These are phyloP conservation scores for Naganishia vaughanmartiniae DNA, from an alignment of 768 basidiomycete species.

Conservation along the genomic window DNA sequence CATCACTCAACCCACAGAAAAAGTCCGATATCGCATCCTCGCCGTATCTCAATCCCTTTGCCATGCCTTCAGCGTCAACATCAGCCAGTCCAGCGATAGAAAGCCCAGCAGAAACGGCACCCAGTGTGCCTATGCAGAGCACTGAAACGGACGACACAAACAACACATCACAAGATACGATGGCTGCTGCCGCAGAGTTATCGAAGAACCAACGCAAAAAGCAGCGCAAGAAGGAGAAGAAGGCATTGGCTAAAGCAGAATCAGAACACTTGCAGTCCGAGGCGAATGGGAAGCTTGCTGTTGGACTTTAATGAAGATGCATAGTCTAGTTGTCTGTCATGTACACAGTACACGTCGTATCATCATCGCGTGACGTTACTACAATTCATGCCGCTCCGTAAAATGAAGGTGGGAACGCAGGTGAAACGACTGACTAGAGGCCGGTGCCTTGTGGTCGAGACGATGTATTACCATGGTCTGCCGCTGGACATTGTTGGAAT, in stretches of 20 bases:
- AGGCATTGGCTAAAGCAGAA: conserved; percentile 9
- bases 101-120: not conserved
- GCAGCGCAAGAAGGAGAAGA: conserved; percentile 22
- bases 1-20: not conserved
- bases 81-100: not conserved
- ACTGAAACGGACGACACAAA: not conserved
- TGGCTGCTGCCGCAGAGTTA: not conserved
- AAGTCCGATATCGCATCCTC: not conserved
- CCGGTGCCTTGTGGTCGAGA: too few species aligned
- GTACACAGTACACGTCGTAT: not conserved
- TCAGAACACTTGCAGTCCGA: conserved; percentile 1
- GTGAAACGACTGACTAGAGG: too few species aligned
- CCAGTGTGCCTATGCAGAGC: not conserved
- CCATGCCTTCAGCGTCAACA: not conserved
- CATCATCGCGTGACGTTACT: not conserved
- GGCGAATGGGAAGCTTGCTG: conserved; percentile 4
- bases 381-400: too few species aligned
- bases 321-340: too few species aligned
- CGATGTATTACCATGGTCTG: too few species aligned
- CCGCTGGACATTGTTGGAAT: too few species aligned
- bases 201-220: conserved; percentile 17
- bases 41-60: conserved; percentile 15
- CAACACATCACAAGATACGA: not conserved
- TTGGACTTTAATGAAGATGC: not conserved
- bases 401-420: too few species aligned